These are phyloP conservation scores for Zizania latifolia DNA, from an alignment of 176 grass and related monocot species.

Conservation along the genomic window DNA sequence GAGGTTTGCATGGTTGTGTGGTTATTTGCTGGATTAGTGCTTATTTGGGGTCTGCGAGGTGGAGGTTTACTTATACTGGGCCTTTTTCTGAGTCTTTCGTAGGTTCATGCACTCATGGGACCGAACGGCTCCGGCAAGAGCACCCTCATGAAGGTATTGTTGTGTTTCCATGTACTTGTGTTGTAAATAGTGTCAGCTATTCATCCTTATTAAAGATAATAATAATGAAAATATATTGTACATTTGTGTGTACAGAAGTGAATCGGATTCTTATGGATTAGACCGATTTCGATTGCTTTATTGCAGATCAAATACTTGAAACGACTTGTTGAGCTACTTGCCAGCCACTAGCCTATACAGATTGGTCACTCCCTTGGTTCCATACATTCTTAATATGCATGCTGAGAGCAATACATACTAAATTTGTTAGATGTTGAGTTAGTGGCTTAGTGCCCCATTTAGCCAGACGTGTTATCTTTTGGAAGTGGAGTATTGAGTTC, in stretches of 20 bases:
- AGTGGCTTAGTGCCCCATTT: constrained; percentile 1
- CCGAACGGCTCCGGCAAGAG: constrained; percentile 95
- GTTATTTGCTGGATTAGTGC: background rate
- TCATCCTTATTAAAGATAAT: background rate
- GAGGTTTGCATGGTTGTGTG: constrained; percentile 42
- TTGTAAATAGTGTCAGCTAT: background rate
- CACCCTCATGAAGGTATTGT: constrained; percentile 91
- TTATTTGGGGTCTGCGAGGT: background rate
- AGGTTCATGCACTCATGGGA: constrained; percentile 94
- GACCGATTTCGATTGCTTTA: background rate
- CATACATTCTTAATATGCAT: constrained; percentile 12
- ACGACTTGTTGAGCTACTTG: background rate
- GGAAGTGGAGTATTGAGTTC: constrained; percentile 5
- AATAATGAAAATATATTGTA: constrained; percentile 10
- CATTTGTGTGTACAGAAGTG: background rate
- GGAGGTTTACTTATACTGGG: background rate
- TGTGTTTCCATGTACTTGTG: no score
- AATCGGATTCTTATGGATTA: constrained; percentile 5
- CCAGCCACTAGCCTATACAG: constrained; percentile 4
- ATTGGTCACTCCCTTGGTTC: background rate
- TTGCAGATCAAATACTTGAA: constrained; percentile 34
- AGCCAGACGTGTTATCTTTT: constrained; percentile 1
- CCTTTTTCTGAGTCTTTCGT: constrained; percentile 8
- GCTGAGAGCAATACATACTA: background rate
- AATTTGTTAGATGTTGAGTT: constrained; percentile 11